Conservation (phyloP, 805 yeast species). For the Zygosaccharomyces siamensis region DNA sequence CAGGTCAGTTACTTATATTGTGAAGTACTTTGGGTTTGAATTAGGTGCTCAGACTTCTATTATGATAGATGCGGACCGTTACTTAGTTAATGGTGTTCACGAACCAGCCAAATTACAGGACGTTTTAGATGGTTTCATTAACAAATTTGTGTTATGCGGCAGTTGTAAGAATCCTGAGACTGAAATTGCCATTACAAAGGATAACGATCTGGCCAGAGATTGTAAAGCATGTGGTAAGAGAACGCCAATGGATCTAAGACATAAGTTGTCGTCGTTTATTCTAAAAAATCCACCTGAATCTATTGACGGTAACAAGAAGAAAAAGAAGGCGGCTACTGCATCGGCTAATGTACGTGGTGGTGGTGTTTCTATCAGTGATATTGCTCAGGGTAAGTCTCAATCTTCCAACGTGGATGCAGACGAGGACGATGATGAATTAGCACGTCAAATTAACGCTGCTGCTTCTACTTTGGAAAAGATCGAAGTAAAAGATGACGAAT, state of each 20-base stretch:
- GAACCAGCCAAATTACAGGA: constrained; percentile 89
- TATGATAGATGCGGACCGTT: constrained; percentile 77
- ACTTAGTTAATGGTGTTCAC: constrained; percentile 90
- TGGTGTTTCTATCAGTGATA: constrained; percentile 74
- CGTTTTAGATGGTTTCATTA: constrained; percentile 87
- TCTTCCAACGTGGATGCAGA: constrained; percentile 30
- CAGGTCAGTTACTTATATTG: constrained; percentile 87
- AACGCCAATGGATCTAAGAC: constrained; percentile 77
- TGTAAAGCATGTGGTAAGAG: constrained; percentile 98
- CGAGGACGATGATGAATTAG: constrained; percentile 65
- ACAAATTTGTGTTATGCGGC: constrained; percentile 87
- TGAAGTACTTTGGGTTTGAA: constrained; percentile 94
- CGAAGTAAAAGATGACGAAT: constrained; percentile 78
- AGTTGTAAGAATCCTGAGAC: constrained; percentile 98
- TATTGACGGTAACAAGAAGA: constrained; percentile 51
- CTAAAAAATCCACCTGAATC: constrained; percentile 80
- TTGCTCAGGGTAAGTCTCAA: constrained; percentile 53
- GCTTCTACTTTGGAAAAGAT: constrained; percentile 65
- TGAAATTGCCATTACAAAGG: constrained; percentile 68
- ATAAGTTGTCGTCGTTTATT: constrained; percentile 80
- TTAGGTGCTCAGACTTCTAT: constrained; percentile 93
- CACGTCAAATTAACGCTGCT: constrained; percentile 77
- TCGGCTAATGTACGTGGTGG: constrained; percentile 87
- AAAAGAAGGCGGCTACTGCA: constrained; percentile 80
- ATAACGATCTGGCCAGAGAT: constrained; percentile 73